Evolutionary conservation across 192 early-diverging fungal species (phyloP), one percentile per base, ranked within the genome.

Genomic region (Coemansia umbellata): DNA sequence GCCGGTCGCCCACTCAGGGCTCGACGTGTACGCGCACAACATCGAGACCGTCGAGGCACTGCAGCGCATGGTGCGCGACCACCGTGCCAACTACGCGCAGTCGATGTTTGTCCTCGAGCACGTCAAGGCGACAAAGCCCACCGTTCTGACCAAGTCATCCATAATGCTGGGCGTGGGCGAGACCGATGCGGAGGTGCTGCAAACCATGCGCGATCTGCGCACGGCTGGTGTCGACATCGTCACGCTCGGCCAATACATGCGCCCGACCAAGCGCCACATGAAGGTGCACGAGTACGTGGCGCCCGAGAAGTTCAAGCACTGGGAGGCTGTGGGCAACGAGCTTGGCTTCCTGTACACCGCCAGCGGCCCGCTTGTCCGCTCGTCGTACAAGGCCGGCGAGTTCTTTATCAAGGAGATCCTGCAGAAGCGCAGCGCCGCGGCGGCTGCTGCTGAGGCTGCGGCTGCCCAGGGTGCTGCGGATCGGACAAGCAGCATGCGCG

Each of bases 181-280:
- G 72, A 90, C 86, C 8, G 95, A 98, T 56, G 90, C 85, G 15
- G 94, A 98, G 67, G 92, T 98, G 2, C 47, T 88, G 69, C 80
- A 90, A 47, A 87, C 95, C 1, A 71, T 98, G 68, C 81, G 89
- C 63, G 93, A 85, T 53, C 64, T 96, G 50, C 78, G 94, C 41
- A 79, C 83, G 18, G 79, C 84, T 11, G 81, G 87, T 33, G 93
- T 96, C 18, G 95, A 98, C 60, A 91, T 92, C 35, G 82, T 98
- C 15, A 98, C 95, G 8, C 76, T 98, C 50, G 95, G 95, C n/a
- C 95, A 98, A 73, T 98, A 98, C 67, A 98, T 98, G 95, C 83
- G 92, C 37, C 95, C 95, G n/a, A 96, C 95, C 18, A 98, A 96
- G 81, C 87, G 90, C 54, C 93, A 98, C 69, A 94, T 98, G 92